Base-by-base conservation (phyloP, 352 stramenopile genomes). In the Pythium phragmiticola region DNA sequence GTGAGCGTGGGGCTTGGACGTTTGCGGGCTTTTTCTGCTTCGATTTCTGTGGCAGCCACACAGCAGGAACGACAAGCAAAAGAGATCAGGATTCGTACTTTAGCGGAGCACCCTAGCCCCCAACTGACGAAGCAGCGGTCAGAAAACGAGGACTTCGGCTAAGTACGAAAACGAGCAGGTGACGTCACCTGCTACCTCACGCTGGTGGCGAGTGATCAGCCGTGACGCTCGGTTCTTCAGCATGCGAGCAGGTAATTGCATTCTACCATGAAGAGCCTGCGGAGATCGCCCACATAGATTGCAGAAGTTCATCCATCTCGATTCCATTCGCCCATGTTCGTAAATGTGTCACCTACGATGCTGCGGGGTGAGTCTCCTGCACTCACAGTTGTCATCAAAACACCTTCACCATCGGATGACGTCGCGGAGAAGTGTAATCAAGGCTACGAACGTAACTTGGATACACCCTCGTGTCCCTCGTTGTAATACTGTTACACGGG, bases 21-120 rank as follows among this genome's bases (percentile, higher is more conserved):
- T 17, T 46, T 46, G 39, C 1, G 39, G 53, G 58, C 46, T 70
- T 69, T 74, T 73, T 78, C 70, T 81, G 74, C 72, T 85, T 82
- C 70, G 72, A 57, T 67, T 70, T 68, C 50, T 62, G 50, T 70
- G 47, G 60, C 60, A n/a, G 60, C 66, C 66, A 73, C 66, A 73
- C 49, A 48, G 42, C 39, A 47, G 17, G 16, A 55, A 34, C 42
- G 33, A 19, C 30, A 30, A 23, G 23, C 39, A 33, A 59, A 73
- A 65, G 62, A 48, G 54, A 59, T 33, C 30, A 26, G 28, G 8
- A 30, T 34, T 60, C 53, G 53, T 60, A 60, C 53, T 51, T 60
- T 28, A 41, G 0, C 14, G 53, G 28, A 41, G 26, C 13, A 3
- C 14, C 12, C 41, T 23, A 30, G 16, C 7, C 50, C 50, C 56